Conservation (phyloP, 805 yeast genomes). For the Saccharomycopsis fermentans region DNA sequence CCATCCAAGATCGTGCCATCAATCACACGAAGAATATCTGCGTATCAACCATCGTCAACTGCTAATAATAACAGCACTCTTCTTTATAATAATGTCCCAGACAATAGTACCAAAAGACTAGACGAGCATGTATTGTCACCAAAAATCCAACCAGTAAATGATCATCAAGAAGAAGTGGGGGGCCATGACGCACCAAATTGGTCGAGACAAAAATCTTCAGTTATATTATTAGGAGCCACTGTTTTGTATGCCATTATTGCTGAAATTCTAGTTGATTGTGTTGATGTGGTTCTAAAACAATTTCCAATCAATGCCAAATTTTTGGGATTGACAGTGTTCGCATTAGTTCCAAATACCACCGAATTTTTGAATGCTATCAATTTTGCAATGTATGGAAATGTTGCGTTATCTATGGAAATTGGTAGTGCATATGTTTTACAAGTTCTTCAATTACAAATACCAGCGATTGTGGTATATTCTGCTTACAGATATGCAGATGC, state of each 20-base stretch:
- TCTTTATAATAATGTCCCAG: background rate
- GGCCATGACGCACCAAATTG: conserved; percentile 98
- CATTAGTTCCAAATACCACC: conserved; percentile 92
- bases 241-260: conserved; percentile 86
- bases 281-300: conserved; percentile 70
- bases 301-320: conserved; percentile 86
- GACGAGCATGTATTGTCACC: conserved; percentile 7
- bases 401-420: conserved; percentile 93
- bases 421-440: conserved; percentile 97
- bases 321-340: conserved; percentile 88
- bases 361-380: conserved; percentile 95
- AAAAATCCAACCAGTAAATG: background rate
- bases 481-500: conserved; percentile 36
- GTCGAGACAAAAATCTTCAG: conserved; percentile 77
- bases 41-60: background rate
- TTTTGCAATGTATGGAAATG: conserved; percentile 92
- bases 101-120: background rate
- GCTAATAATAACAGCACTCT: background rate
- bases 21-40: background rate
- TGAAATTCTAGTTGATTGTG: conserved; percentile 85
- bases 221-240: conserved; percentile 77
- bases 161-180: conserved; percentile 30
- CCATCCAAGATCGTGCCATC: background rate
- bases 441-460: conserved; percentile 88
- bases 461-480: conserved; percentile 76